Base-by-base conservation (phyloP, 345 rosid species). In the Eucalyptus pauciflora region DNA sequence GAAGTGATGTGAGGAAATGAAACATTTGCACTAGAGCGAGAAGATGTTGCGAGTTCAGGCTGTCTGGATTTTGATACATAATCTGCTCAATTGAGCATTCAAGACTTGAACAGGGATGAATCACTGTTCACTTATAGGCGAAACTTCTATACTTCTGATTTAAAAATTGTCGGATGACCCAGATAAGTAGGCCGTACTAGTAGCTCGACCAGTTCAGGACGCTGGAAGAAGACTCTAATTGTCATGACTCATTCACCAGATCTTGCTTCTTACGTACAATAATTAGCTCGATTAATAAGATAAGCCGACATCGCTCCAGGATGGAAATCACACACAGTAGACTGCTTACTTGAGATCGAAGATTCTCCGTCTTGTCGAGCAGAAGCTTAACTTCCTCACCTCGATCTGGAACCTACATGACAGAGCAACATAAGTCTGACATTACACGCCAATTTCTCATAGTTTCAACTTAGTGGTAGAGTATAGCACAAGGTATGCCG, bases 311-410 rank as follows among this genome's bases (percentile, higher is more conserved):
- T 86, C 5, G 41, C 20, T 50, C 18, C 31, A 33, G 33, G 52
- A 85, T 81, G n/a, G 2, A 0, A 12, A 48, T 48, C 52, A 49
- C 87, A 64, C 37, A 4, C 2, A 0, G 2, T 29, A n/a, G 71
- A 64, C 4, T 85, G 56, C 87, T 51, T 27, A 91, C 94, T 92
- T 92, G 94, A 25, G 93, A 93, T 29, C 91, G 94, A 50, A 93
- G 92, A 81, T 93, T 91, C 90, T 93, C 94, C 13, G 93, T 91
- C 89, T 93, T 93, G 87, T 93, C 94, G 60, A 93, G 93, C 85
- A 93, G 91, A 41, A 93, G 90, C 88, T 93, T 88, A 87, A 91
- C 90, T 89, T 93, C 83, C 90, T 93, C 90, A 13, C 94, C 94
- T 25, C 94, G 88, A 87, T 93, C 93, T 31, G 90, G 92, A 91